Percentiles rank a stretch among this genome's conserved stretches.
phyloP scores from a whole-genome alignment of 352 stramenopile species.

The Globisporangium alternatum region DNA sequence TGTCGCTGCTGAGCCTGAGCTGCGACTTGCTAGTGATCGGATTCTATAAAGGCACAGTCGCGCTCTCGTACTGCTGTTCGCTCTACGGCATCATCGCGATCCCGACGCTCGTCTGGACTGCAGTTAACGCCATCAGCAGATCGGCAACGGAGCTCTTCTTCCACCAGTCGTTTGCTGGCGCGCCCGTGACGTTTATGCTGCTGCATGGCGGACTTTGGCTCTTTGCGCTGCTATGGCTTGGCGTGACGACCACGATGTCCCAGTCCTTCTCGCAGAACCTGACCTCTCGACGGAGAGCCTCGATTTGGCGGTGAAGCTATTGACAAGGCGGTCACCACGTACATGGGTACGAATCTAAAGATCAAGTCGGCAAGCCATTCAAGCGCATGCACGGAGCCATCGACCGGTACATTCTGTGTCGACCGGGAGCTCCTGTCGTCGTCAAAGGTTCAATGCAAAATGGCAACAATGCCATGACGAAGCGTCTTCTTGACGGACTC shows the following conservation, averaged over 20 bases:
- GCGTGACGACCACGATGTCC: constrained; percentile 10
- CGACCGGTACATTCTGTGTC: not conserved
- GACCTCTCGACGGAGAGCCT: not conserved
- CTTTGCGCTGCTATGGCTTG: constrained; percentile 8
- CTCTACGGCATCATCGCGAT: not conserved
- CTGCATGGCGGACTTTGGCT: not conserved
- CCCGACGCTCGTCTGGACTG: not conserved
- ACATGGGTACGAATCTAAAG: not conserved
- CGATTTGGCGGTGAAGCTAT: not conserved
- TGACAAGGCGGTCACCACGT: too few species aligned
- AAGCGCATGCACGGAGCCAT: not conserved
- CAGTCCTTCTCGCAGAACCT: constrained; percentile 8
- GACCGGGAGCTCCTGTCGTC: not conserved
- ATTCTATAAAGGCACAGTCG: constrained; percentile 12
- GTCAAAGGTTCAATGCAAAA: not conserved
- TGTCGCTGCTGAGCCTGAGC: constrained; percentile 12
- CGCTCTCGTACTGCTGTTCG: constrained; percentile 13
- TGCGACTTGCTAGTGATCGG: constrained; percentile 14
- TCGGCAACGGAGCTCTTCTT: not conserved
- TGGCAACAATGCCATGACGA: not conserved
- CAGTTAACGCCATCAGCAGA: not conserved
- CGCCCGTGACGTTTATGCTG: not conserved
- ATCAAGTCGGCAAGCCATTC: not conserved
- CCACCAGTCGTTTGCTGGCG: not conserved
- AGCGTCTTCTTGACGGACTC: not conserved